A percentile compares a stretch with the other conserved stretches of the same genome.
Conservation (phyloP, 2,329 filamentous ascomycete species). For the Ascosphaera pollenicola region DNA sequence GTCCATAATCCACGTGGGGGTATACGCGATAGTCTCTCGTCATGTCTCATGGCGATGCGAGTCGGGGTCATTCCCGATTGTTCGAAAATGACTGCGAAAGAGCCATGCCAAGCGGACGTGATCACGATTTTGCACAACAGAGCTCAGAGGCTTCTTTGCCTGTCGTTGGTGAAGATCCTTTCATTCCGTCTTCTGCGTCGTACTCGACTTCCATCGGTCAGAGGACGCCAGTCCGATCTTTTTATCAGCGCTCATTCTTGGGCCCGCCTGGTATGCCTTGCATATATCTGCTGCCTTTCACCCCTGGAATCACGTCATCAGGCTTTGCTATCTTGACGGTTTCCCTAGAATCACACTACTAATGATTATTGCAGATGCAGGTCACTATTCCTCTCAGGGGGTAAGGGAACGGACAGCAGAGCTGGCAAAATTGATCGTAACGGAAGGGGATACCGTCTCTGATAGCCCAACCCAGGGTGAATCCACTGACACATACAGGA, state of each 20-base stretch:
- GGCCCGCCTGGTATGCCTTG: conserved; percentile 15
- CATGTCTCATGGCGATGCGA: background rate
- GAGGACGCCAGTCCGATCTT: conserved; percentile 22
- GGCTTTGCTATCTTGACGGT: background rate
- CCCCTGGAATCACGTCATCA: background rate
- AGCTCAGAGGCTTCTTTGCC: background rate
- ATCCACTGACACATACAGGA: background rate
- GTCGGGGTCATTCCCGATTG: background rate
- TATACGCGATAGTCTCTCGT: background rate
- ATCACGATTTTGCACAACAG: background rate
- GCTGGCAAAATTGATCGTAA: conserved; percentile 60
- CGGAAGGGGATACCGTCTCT: conserved; percentile 22
- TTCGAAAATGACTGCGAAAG: background rate
- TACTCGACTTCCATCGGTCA: conserved; percentile 9
- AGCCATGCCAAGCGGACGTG: background rate
- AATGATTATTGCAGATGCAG: conserved; percentile 37
- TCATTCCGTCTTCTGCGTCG: background rate
- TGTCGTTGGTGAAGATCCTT: background rate
- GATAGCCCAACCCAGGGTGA: conserved; percentile 6
- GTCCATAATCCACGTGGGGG: background rate
- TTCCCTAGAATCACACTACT: conserved; percentile 7
- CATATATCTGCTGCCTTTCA: background rate
- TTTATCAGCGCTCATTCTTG: conserved; percentile 23
- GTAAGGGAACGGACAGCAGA: conserved; percentile 76
- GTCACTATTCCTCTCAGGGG: conserved; percentile 49